Percentiles rank a stretch among this genome's conserved stretches.
Evolutionary conservation across 1,284 basidiomycete species (phyloP).

Genomic region (Cutaneotrichosporon dermatis): DNA sequence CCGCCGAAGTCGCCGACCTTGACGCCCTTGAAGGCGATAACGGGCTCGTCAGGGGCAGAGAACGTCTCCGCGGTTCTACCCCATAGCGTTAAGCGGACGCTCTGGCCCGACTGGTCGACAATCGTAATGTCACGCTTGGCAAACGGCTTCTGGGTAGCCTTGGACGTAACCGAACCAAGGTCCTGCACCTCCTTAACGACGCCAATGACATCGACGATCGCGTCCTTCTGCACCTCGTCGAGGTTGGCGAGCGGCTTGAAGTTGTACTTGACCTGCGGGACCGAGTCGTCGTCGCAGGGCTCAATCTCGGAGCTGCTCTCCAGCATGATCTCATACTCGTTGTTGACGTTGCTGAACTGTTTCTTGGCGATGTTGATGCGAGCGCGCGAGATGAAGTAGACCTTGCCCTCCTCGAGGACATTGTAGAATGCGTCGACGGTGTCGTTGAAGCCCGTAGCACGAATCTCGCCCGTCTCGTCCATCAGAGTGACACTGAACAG

Average conservation of each 20-base stretch:
- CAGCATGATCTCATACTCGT: conserved; percentile 93
- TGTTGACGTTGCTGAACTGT: conserved; percentile 85
- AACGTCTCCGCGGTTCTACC: conserved; percentile 91
- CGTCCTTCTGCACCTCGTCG: conserved; percentile 66
- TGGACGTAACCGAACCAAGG: conserved; percentile 67
- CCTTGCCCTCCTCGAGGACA: conserved; percentile 83
- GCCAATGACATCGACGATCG: conserved; percentile 67
- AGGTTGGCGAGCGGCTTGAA: conserved; percentile 69
- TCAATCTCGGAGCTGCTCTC: conserved; percentile 77
- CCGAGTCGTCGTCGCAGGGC: conserved; percentile 66
- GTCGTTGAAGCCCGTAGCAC: conserved; percentile 86
- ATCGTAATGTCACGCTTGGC: conserved; percentile 82
- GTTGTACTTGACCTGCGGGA: conserved; percentile 77
- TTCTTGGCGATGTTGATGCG: conserved; percentile 94
- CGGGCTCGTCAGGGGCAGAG: conserved; percentile 56
- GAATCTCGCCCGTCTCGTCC: conserved; percentile 93
- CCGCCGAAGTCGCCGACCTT: conserved; percentile 94
- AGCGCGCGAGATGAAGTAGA: conserved; percentile 86
- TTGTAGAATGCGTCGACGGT: conserved; percentile 80
- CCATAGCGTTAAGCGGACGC: conserved; percentile 88
- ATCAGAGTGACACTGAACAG: conserved; percentile 89
- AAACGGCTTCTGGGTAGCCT: conserved; percentile 67
- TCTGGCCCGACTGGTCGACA: conserved; percentile 77
- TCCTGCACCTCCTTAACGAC: conserved; percentile 73
- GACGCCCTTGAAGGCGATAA: conserved; percentile 91